phyloP scores from a whole-genome alignment of 2,329 filamentous ascomycete species.

The Hansfordia pulvinata region DNA sequence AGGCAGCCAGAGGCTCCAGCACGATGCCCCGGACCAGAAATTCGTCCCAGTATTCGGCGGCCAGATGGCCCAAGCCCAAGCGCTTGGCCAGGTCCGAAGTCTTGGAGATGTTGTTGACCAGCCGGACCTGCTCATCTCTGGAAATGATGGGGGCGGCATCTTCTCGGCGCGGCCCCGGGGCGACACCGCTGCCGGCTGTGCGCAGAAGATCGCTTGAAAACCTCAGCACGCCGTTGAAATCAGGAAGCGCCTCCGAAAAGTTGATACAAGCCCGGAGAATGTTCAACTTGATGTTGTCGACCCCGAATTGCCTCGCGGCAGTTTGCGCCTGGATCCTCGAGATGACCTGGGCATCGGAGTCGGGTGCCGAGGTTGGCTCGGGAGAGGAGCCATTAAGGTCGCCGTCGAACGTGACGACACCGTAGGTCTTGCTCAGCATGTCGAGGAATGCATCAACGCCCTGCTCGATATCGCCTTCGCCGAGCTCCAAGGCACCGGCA shows the following conservation, averaged over 20 bases:
- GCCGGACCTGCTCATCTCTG: slow-evolving; percentile 70
- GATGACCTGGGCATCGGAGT: slow-evolving; percentile 38
- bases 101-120: slow-evolving; percentile 76
- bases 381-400: slow-evolving; percentile 13
- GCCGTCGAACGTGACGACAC: slow-evolving; percentile 40
- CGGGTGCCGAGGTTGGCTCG: slow-evolving; percentile 15
- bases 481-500: slow-evolving; percentile 43
- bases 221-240: slow-evolving; percentile 78
- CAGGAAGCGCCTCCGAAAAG: slow-evolving; percentile 84
- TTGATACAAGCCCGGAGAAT: slow-evolving; percentile 82
- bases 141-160: slow-evolving; percentile 58
- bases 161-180: slow-evolving; percentile 55
- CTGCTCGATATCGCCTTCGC: slow-evolving; percentile 50
- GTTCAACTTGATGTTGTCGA: slow-evolving; percentile 68
- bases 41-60: slow-evolving; percentile 92
- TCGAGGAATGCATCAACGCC: slow-evolving; percentile 52
- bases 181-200: slow-evolving; percentile 67
- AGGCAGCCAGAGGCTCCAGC: slow-evolving; percentile 47
- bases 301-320: slow-evolving; percentile 56
- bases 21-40: slow-evolving; percentile 73
- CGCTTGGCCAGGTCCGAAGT: slow-evolving; percentile 67
- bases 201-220: slow-evolving; percentile 77
- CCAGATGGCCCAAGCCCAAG: slow-evolving; percentile 54
- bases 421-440: slow-evolving; percentile 48
- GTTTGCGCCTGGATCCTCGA: slow-evolving; percentile 47